Percentiles rank a stretch among this genome's conserved stretches.
Conservation (phyloP, 352 stramenopile species). For the Saprolegnia diclina region DNA sequence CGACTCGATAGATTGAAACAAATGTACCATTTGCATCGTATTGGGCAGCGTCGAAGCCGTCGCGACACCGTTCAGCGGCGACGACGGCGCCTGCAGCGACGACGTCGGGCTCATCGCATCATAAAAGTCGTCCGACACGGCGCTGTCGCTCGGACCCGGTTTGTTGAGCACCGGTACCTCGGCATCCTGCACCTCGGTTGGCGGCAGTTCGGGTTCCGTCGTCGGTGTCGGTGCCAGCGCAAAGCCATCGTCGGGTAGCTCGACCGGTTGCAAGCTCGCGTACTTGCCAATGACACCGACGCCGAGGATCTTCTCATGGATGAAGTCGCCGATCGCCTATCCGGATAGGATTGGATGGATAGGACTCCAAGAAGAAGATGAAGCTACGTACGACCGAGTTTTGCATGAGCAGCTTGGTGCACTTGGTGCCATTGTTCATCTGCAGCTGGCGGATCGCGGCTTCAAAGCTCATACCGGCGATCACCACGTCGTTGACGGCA, state of each 20-base stretch:
- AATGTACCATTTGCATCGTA: conserved; percentile 4
- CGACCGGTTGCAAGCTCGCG: conserved; percentile 53
- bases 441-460: conserved; percentile 73
- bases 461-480: conserved; percentile 76
- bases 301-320: conserved; percentile 80
- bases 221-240: not conserved
- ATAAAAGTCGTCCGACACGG: conserved; percentile 4
- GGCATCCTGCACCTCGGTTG: not conserved
- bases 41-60: not conserved
- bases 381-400: conserved; percentile 62
- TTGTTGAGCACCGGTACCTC: not conserved
- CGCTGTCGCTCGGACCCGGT: not conserved
- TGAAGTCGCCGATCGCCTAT: conserved; percentile 74
- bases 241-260: not conserved
- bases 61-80: not conserved
- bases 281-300: conserved; percentile 77
- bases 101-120: conserved; percentile 7
- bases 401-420: conserved; percentile 83
- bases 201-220: not conserved
- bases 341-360: not conserved
- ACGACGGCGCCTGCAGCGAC: conserved; percentile 1
- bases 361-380: not conserved
- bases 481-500: conserved; percentile 80
- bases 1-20: not conserved
- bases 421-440: conserved; percentile 81